These are phyloP conservation scores for Mucor circinelloides DNA, from an alignment of 371 early-diverging fungal species.

Conservation along the genomic window DNA sequence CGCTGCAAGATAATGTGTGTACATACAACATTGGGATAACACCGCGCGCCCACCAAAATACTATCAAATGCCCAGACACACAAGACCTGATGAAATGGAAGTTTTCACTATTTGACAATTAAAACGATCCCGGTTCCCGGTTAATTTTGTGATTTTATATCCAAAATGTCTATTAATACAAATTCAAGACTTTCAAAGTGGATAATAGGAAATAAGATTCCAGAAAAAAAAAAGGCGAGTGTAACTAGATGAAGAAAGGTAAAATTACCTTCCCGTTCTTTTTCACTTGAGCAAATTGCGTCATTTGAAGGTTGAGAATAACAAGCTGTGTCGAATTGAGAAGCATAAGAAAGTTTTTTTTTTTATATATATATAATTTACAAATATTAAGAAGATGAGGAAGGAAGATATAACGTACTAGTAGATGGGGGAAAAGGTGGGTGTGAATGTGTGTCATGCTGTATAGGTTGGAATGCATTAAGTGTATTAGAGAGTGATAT, in stretches of 20 bases:
- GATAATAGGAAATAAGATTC: neutral
- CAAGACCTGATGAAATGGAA: neutral
- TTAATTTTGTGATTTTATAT: neutral
- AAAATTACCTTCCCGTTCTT: neutral
- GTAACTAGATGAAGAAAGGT: neutral
- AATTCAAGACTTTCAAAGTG: neutral
- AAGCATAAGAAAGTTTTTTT: neutral
- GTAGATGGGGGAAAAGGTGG: neutral
- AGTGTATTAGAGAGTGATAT: neutral
- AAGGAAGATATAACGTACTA: neutral
- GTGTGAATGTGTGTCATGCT: neutral
- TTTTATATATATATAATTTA: neutral
- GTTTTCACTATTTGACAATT: neutral
- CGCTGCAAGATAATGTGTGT: too few species aligned
- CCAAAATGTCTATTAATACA: neutral
- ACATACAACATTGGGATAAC: neutral
- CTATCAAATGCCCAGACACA: neutral
- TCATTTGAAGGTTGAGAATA: neutral
- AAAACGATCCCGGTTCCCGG: neutral
- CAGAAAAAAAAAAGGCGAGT: neutral
- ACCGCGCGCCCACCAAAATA: neutral
- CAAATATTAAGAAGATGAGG: neutral
- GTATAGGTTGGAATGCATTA: neutral
- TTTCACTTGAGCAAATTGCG: neutral
- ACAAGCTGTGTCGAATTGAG: neutral